Evolutionary conservation across 2,329 filamentous ascomycete genomes (phyloP).

Genomic region (Ascochyta rabiei): DNA sequence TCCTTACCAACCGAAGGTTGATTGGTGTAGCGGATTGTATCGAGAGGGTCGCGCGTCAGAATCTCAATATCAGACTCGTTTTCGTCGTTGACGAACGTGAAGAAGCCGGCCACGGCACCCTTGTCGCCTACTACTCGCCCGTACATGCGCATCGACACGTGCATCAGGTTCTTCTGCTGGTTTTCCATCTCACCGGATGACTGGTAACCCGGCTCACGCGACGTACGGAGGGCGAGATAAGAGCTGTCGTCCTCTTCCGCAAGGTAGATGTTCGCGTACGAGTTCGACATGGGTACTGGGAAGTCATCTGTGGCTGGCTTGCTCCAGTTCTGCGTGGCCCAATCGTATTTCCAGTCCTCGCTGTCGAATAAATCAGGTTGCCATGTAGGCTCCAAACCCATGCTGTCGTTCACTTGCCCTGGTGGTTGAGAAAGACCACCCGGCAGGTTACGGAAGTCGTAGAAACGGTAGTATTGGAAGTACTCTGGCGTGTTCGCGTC

Average conservation of each 20-base stretch:
- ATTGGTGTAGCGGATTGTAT: constrained; percentile 62
- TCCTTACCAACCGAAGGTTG: constrained; percentile 60
- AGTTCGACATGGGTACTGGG: constrained; percentile 54
- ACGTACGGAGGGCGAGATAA: constrained; percentile 56
- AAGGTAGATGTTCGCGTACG: constrained; percentile 55
- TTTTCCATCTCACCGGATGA: constrained; percentile 58
- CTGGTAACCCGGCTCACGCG: constrained; percentile 51
- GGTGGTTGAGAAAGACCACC: constrained; percentile 34
- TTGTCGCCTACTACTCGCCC: constrained; percentile 53
- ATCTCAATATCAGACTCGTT: constrained; percentile 62
- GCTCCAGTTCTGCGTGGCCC: constrained; percentile 54
- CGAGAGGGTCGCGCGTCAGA: constrained; percentile 54
- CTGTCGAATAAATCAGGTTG: constrained; percentile 49
- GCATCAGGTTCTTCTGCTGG: constrained; percentile 51
- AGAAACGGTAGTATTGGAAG: constrained; percentile 59
- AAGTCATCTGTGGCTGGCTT: constrained; percentile 46
- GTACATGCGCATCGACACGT: constrained; percentile 56
- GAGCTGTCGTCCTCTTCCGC: constrained; percentile 44
- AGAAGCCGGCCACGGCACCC: constrained; percentile 63
- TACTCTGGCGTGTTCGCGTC: constrained; percentile 48
- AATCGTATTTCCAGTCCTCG: constrained; percentile 45
- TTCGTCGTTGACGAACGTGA: constrained; percentile 55
- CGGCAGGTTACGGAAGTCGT: constrained; percentile 56
- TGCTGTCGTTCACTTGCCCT: constrained; percentile 32
- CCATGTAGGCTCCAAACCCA: constrained; percentile 31